These are phyloP conservation scores for Rhytidhysteron rufulum DNA, from an alignment of 2,329 filamentous ascomycete genomes.

Conservation along the genomic window DNA sequence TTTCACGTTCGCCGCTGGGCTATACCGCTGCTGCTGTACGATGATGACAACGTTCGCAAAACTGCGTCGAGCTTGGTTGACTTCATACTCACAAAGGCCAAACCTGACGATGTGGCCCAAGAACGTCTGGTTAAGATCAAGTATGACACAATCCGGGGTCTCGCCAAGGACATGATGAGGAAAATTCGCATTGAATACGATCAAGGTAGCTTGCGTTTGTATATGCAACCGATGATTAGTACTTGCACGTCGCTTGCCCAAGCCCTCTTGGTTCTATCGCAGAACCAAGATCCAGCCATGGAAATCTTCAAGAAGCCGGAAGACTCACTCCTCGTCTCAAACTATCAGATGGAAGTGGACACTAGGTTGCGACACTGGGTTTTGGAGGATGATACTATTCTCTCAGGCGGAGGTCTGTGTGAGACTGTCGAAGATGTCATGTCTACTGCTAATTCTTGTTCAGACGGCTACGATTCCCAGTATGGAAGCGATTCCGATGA, in stretches of 20 bases:
- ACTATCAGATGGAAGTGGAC: conserved; percentile 21
- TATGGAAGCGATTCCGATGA: conserved; percentile 31
- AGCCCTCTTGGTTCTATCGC: conserved; percentile 15
- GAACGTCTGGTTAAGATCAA: conserved; percentile 15
- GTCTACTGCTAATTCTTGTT: conserved; percentile 4
- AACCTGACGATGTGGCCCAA: conserved; percentile 12
- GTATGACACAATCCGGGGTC: conserved; percentile 16
- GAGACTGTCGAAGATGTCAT: not conserved
- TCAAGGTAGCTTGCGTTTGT: conserved; percentile 16
- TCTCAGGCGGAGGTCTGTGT: conserved; percentile 20
- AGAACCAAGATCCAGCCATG: conserved; percentile 17
- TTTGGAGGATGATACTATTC: conserved; percentile 23
- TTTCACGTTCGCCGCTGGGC: conserved; percentile 14
- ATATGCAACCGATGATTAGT: conserved; percentile 21
- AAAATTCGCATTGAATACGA: conserved; percentile 23
- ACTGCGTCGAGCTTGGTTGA: conserved; percentile 16
- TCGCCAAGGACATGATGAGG: conserved; percentile 15
- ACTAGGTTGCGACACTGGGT: conserved; percentile 20
- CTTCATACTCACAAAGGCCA: conserved; percentile 17
- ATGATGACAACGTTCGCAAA: conserved; percentile 25
- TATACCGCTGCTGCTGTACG: conserved; percentile 23
- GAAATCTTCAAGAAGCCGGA: conserved; percentile 15
- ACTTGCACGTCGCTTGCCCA: conserved; percentile 17
- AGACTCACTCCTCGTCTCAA: conserved; percentile 21
- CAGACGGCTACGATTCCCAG: conserved; percentile 31